These are phyloP conservation scores for Calcarisporium arbuscula DNA, from an alignment of 2,329 filamentous ascomycete species.

Conservation along the genomic window DNA sequence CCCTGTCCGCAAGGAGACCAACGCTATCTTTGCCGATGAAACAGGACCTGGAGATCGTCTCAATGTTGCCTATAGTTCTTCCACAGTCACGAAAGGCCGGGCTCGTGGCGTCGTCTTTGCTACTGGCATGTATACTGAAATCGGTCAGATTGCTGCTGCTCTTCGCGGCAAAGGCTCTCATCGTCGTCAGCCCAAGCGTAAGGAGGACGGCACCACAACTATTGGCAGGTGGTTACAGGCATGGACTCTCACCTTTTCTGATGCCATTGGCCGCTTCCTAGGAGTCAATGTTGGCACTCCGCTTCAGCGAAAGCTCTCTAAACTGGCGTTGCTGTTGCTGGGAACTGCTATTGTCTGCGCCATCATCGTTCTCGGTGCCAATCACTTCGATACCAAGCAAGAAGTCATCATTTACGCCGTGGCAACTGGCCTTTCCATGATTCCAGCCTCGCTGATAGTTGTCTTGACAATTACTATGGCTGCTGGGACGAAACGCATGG, in stretches of 20 bases:
- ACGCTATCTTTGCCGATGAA: conserved; percentile 32
- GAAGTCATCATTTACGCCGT: conserved; percentile 39
- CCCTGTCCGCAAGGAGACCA: conserved; percentile 48
- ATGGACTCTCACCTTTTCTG: conserved; percentile 28
- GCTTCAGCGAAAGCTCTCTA: conserved; percentile 61
- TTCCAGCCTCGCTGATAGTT: conserved; percentile 41
- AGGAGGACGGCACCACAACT: conserved; percentile 33
- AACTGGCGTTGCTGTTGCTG: conserved; percentile 63
- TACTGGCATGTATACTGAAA: conserved; percentile 56
- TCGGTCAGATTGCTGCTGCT: conserved; percentile 51
- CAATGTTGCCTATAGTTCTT: conserved; percentile 58
- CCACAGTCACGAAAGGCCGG: conserved; percentile 55
- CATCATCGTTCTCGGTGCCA: conserved; percentile 38
- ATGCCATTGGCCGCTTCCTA: conserved; percentile 38
- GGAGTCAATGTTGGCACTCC: conserved; percentile 55
- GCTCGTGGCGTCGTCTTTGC: conserved; percentile 55
- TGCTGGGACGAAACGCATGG: conserved; percentile 49
- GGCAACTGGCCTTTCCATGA: conserved; percentile 41
- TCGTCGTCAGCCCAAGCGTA: conserved; percentile 32
- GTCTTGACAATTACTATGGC: conserved; percentile 57
- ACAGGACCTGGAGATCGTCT: conserved; percentile 50
- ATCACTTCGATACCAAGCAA: conserved; percentile 29
- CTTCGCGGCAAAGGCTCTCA: conserved; percentile 32
- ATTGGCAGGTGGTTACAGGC: conserved; percentile 26
- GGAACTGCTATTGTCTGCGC: conserved; percentile 45